These are phyloP conservation scores for Oryza brachyantha DNA, from an alignment of 176 grass and related monocot species.

Conservation along the genomic window DNA sequence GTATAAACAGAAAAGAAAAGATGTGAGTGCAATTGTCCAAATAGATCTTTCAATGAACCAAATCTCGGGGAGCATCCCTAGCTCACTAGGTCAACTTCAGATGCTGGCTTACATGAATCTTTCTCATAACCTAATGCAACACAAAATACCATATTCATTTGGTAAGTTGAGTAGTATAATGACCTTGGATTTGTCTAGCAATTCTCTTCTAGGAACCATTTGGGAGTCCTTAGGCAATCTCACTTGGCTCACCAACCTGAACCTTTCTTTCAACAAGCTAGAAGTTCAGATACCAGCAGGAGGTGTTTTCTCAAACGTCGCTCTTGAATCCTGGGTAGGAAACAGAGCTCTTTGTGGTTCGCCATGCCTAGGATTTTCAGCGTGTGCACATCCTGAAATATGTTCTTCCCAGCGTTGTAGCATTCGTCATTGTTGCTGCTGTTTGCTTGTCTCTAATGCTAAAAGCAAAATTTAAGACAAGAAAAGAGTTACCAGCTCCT, in stretches of 20 bases:
- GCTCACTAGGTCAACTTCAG: neutral
- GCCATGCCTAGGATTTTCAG: neutral
- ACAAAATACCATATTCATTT: neutral
- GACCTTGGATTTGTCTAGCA: neutral
- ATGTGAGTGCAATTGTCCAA: neutral
- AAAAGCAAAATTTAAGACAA: too few species aligned
- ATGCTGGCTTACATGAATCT: neutral
- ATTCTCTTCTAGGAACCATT: neutral
- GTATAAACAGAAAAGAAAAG: too few species aligned
- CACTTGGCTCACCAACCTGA: neutral
- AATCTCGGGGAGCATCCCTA: neutral
- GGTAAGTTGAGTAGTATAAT: neutral
- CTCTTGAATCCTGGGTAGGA: neutral
- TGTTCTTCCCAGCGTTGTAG: too few species aligned
- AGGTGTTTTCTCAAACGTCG: neutral
- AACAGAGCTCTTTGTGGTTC: neutral
- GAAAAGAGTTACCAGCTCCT: too few species aligned
- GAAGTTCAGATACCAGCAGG: neutral
- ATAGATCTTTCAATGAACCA: neutral
- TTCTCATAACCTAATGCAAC: neutral
- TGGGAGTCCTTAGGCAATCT: neutral
- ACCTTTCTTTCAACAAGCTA: neutral
- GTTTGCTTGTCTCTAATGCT: too few species aligned
- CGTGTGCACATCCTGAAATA: neutral
- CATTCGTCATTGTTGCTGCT: too few species aligned